Evolutionary conservation across 2,329 filamentous ascomycete genomes (phyloP), one percentile per base, ranked within the genome.

Genomic region (Monosporascus sp.): DNA sequence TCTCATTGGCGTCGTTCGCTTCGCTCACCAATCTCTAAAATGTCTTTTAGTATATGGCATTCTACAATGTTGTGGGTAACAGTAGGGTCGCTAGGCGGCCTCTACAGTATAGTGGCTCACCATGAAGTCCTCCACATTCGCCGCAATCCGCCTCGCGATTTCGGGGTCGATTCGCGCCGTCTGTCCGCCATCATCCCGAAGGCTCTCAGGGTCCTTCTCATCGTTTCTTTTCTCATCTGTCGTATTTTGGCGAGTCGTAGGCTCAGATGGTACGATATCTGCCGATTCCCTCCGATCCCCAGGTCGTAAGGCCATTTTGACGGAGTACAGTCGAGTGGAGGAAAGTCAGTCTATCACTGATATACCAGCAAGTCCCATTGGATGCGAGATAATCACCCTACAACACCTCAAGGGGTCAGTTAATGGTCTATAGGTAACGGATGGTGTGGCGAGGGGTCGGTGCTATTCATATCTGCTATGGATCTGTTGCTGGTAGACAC

Each of bases 1-100:
- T 63, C n/a, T 69, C 65, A n/a, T 70, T 72, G 3, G 74, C 74
- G 11, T 68, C 67, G 24, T 70, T 68, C 38, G 71, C 68, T 41
- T 69, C 68, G 31, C 59, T 65, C n/a, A 66, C 64, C n/a, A 66
- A 61, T 6, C 57, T 62, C 64, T 66, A 11, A 27, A 31, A 36
- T 11, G 24, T 8, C 4, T 9, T 40, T 27, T 19, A 41, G 8
- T 59, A 52, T 53, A 36, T 31, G 17, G 5, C 47, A 9, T 26
- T 44, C 17, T 24, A 27, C 17, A 5, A 14, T 5, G 31, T 34
- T 14, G 1, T 26, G 5, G 14, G 14, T 3, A 26, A 46, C 17
- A 7, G 22, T n/a, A n/a, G 22, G n/a, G 31, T 26, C 19, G n/a
- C 41, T 24, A 1, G 24, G 48, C 5, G 37, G 14, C 26, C n/a